Base-by-base conservation (phyloP, 495 filamentous ascomycete species). In the Aspergillus bridgeri region DNA sequence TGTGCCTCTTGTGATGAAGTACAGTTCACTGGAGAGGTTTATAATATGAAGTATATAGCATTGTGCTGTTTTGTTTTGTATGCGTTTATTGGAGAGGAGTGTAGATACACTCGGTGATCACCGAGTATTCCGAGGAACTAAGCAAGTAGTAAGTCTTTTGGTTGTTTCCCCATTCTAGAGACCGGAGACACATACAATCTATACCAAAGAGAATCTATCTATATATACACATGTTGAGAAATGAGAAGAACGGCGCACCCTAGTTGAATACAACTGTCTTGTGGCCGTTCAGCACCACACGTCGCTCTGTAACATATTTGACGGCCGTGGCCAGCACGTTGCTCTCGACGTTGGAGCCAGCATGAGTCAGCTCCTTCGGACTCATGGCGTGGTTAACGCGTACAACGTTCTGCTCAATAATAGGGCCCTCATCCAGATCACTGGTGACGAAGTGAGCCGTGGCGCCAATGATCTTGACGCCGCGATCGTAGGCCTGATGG, bases 391-490 rank as follows among this genome's bases (percentile, higher is more conserved):
- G 87, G 71, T 84, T 82, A 9, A 89, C 86, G 2, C 86, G 76
- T 6, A 83, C 77, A 33, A 89, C 83, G 53, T 86, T 83, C 79
- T 90, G 87, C 79, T 89, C 87, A 63, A 90, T 90, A 60, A 90
- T 90, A 18, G 87, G 87, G 5, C 87, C 87, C 70, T 90, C 87
- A 62, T 90, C 87, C 48, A 90, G 70, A 65, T 89, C 86, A 51
- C 83, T 85, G 29, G 87, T 90, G 60, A 89, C 87, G 62, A 89
- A 89, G 69, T 90, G 87, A 45, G 87, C 87, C 27, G 86, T 88
- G 53, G 88, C 88, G 38, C 88, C 88, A 53, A 89, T 87, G 62
- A 91, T 89, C 80, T 91, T 91, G 54, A 91, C 88, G 48, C 88
- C 88, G 27, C 86, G 79, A 44, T 89, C 87, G 67, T 84, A 88